Evolutionary conservation across 345 rosid species (phyloP), one percentile per base, ranked within the genome.

Genomic region (Lagerstroemia speciosa): DNA sequence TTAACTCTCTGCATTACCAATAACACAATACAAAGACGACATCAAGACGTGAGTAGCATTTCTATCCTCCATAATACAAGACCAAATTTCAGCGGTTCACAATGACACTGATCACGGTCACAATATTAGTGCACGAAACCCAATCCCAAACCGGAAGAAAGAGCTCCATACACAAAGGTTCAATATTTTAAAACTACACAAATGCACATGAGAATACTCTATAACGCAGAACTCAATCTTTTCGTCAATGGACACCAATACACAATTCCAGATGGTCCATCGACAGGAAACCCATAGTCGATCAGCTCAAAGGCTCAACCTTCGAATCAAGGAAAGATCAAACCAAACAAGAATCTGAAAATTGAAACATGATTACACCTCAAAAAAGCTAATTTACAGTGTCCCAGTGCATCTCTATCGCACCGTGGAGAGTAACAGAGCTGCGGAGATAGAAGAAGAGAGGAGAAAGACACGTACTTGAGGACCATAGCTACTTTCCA

Each of bases 401-500:
- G n/a, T 46, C n/a, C 53, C 3, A 22, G 7, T 19, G 53, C 55
- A 17, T 48, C 55, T 20, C 8, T 20, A 24, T 8, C 3, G 19
- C 24, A 53, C 14, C 32, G 22, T 22, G 53, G 50, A 24, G 20
- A 10, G 22, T 19, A 38, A 30, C 8, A 33, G 19, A 55, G 30
- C 61, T 24, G 31, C 61, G n/a, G 8, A 32, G 8, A 36, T 19
- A n/a, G 14, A 62, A 2, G 33, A 31, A 63, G 29, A 20, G 48
- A 66, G 5, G 8, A 67, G 26, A 29, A 2, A 52, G 27, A 50
- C 30, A 15, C 75, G 29, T 72, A 81, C 85, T 81, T 81, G 73
- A 78, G 82, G 70, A 81, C 83, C 85, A 81, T 81, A 74, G 78
- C 40, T 63, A 64, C 68, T 62, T 72, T 38, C 37, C 50, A 26